These are phyloP conservation scores for Boletus barrowsii DNA, from an alignment of 768 basidiomycete genomes.

Conservation along the genomic window DNA sequence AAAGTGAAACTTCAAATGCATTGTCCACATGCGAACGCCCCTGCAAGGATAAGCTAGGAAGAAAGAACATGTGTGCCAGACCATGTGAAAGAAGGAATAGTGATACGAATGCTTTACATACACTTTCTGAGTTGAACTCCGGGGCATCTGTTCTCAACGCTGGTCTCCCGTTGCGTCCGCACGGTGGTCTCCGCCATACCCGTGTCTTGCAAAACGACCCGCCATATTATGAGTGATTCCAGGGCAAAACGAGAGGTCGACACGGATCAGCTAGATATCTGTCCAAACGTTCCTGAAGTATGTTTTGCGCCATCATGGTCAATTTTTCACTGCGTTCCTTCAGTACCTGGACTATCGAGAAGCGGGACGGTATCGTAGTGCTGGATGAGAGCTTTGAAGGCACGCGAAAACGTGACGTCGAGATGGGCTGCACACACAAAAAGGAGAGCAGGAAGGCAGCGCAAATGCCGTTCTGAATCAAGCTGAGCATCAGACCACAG, in stretches of 20 bases:
- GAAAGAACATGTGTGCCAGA: neutral
- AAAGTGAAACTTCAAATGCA: constrained; percentile 13
- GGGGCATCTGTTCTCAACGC: neutral
- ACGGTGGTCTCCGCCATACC: constrained; percentile 12
- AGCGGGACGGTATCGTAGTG: constrained; percentile 10
- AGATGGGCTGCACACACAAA: too few relatives aligned
- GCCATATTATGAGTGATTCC: neutral
- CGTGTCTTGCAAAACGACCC: constrained; percentile 11
- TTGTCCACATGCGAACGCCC: constrained; percentile 17
- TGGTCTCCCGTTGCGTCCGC: neutral
- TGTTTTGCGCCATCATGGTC: constrained; percentile 5
- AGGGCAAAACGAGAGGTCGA: constrained; percentile 6
- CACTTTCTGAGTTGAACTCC: constrained; percentile 5
- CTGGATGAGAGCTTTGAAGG: too few relatives aligned
- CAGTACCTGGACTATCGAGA: constrained; percentile 14
- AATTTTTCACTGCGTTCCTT: constrained; percentile 9
- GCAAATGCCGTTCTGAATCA: too few relatives aligned
- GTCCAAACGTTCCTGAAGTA: constrained; percentile 10
- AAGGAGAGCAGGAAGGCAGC: too few relatives aligned
- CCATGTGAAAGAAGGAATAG: too few relatives aligned
- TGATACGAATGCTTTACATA: constrained; percentile 3
- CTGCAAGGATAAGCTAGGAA: neutral
- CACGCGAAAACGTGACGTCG: too few relatives aligned
- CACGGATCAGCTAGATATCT: constrained; percentile 14
- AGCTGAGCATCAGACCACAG: too few relatives aligned